Percentiles rank a stretch among this genome's conserved stretches.
phyloP scores from a whole-genome alignment of 805 yeast genomes.

The Saccharomyces jurei region DNA sequence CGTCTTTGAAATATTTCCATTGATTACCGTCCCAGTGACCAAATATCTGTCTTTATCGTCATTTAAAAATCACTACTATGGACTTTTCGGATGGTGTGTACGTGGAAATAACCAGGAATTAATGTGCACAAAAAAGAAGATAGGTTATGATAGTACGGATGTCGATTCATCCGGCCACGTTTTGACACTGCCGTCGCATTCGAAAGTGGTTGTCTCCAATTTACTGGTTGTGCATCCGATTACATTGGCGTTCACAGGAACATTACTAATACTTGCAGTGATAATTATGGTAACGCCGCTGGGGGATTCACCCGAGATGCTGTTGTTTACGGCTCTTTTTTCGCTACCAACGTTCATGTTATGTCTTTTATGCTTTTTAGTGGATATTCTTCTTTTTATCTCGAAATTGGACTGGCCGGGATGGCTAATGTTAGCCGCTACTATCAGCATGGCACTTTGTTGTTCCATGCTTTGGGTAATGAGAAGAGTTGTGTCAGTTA shows the following conservation, averaged over 20 bases:
- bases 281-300: slow-evolving; percentile 34
- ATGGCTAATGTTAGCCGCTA: slow-evolving; percentile 70
- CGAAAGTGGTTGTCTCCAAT: slow-evolving; percentile 50
- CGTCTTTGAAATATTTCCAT: slow-evolving; percentile 50
- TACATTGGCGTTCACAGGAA: slow-evolving; percentile 46
- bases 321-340: slow-evolving; percentile 47
- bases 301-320: slow-evolving; percentile 33
- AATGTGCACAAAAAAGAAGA: slow-evolving; percentile 12
- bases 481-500: slow-evolving; percentile 50
- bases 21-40: slow-evolving; percentile 55
- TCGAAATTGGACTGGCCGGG: slow-evolving; percentile 76
- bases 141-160: slow-evolving; percentile 15
- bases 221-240: slow-evolving; percentile 62
- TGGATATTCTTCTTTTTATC: slow-evolving; percentile 71
- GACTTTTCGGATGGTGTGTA: slow-evolving; percentile 62
- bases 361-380: slow-evolving; percentile 65
- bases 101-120: not conserved
- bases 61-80: slow-evolving; percentile 45
- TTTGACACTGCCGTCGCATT: slow-evolving; percentile 49
- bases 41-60: slow-evolving; percentile 40
- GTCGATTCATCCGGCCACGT: slow-evolving; percentile 32
- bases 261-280: slow-evolving; percentile 37
- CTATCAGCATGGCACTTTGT: slow-evolving; percentile 54
- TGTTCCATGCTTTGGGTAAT: slow-evolving; percentile 63
- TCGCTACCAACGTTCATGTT: slow-evolving; percentile 63